Percentiles rank a stretch among this genome's conserved stretches.
These are phyloP conservation scores for Royoungia palumana DNA, from an alignment of 768 basidiomycete genomes.

Conservation along the genomic window DNA sequence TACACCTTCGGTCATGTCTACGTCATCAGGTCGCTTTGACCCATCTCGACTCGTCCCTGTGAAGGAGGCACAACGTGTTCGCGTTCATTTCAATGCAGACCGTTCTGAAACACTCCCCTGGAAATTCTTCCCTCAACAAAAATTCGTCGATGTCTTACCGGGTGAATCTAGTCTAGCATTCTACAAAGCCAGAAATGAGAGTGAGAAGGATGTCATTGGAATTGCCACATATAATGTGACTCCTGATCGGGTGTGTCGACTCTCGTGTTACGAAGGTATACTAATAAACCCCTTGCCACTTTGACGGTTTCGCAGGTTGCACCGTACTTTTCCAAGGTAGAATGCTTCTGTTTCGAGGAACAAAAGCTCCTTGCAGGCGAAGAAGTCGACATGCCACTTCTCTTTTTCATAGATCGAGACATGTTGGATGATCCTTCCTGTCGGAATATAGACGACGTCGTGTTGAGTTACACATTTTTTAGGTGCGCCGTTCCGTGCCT, in stretches of 20 bases:
- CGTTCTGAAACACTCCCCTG: constrained; percentile 86
- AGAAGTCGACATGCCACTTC: constrained; percentile 95
- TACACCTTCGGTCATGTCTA: constrained; percentile 83
- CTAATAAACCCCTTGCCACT: neutral
- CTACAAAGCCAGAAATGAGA: constrained; percentile 87
- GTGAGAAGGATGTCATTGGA: constrained; percentile 87
- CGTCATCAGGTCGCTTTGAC: constrained; percentile 60
- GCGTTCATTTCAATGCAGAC: constrained; percentile 96
- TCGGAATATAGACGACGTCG: constrained; percentile 83
- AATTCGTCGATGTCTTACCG: constrained; percentile 83
- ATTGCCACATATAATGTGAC: constrained; percentile 99
- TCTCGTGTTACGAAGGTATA: neutral
- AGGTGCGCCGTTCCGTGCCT: constrained; percentile 44
- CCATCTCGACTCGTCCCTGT: constrained; percentile 81
- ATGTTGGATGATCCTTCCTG: constrained; percentile 90
- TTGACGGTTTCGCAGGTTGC: constrained; percentile 60
- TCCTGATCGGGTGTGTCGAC: constrained; percentile 77
- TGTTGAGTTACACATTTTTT: constrained; percentile 98
- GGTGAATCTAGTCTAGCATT: constrained; percentile 97
- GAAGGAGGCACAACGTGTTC: constrained; percentile 68
- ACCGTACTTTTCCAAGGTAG: constrained; percentile 98
- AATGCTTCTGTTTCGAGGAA: constrained; percentile 99
- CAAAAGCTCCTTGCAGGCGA: constrained; percentile 92
- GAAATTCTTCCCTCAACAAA: constrained; percentile 90
- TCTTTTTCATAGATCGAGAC: constrained; percentile 99